Conservation (phyloP, 2,329 filamentous ascomycete species). For the Phymatotrichopsis omnivora region DNA sequence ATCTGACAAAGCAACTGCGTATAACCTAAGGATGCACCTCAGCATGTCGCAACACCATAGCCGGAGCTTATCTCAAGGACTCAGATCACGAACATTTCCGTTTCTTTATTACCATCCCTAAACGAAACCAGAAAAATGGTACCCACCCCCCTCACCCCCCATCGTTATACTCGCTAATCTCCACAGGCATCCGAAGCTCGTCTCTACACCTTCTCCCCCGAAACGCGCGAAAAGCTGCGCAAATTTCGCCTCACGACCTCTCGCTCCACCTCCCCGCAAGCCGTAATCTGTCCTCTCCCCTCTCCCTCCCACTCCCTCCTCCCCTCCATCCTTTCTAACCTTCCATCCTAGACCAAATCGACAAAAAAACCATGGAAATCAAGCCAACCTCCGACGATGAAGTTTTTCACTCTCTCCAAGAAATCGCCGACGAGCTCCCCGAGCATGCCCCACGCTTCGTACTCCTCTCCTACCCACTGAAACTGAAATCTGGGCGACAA, state of each 20-base stretch:
- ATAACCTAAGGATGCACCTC: too few relatives aligned
- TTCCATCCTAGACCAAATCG: constrained; percentile 61
- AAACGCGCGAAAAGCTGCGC: constrained; percentile 79
- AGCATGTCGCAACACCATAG: too few relatives aligned
- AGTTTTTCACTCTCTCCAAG: constrained; percentile 70
- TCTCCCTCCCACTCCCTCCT: constrained; percentile 22
- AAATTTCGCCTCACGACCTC: constrained; percentile 93
- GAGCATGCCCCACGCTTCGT: constrained; percentile 87
- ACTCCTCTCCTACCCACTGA: constrained; percentile 82
- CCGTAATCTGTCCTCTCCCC: constrained; percentile 64
- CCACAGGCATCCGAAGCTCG: constrained; percentile 24
- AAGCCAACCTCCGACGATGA: constrained; percentile 68
- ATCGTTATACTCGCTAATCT: too few relatives aligned
- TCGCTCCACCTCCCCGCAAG: constrained; percentile 73
- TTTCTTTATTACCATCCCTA: too few relatives aligned
- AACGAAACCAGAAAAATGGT: background rate
- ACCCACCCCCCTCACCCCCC: background rate
- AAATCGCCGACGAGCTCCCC: constrained; percentile 78
- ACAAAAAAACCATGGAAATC: constrained; percentile 84
- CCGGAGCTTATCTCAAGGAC: too few relatives aligned
- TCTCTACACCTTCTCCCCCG: constrained; percentile 83
- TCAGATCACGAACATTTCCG: too few relatives aligned
- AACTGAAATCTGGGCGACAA: constrained; percentile 63
- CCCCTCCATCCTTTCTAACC: background rate
- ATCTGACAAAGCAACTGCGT: too few relatives aligned